Base-by-base conservation (phyloP, 306 rosid genomes). In the Dryas octopetala region DNA sequence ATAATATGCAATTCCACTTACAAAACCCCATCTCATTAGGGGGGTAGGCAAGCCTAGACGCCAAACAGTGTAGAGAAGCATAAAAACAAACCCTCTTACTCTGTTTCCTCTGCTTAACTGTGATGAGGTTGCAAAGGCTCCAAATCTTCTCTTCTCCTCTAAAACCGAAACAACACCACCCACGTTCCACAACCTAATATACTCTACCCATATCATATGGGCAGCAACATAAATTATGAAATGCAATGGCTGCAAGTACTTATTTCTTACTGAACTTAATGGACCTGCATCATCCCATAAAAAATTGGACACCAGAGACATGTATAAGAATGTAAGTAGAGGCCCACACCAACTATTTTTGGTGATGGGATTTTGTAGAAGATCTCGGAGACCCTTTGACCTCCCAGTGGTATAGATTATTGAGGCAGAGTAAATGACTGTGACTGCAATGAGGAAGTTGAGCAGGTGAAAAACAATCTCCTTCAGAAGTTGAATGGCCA, bases 141-240 rank as follows among this genome's bases (percentile, higher is more conserved):
- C 78, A 59, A 74, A 13, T 8, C 87, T 83, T 41, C 32, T 16
- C 15, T 73, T 74, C 17, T 81, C 83, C 49, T 87, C 86, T 74
- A 84, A 51, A 51, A 85, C 70, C 19, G 90, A 85, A 12, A 82
- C 73, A 7, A 85, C 86, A 76, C 84, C 54, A 17, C 89, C 78
- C 82, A 86, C 75, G 8, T 89, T 83, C 87, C 90, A 87, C 71
- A 61, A 47, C 10, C 85, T 81, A 28, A 79, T 81, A 58, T 58
- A 74, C 64, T 50, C 71, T 1, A 41, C 26, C 15, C 53, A 68
- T 49, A 9, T 68, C 58, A 4, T 15, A 16, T 17, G 6, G 0
- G 16, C 58, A 44, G 17, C 7, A 19, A 10, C 19, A 15, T 9
- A 47, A 12, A 7, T 23, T 4, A 48, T 49, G 9, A 15, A 49